A percentile compares a stretch with the other conserved stretches of the same genome.
phyloP scores from a whole-genome alignment of 2,329 filamentous ascomycete species.

The Aspergillus sp. region DNA sequence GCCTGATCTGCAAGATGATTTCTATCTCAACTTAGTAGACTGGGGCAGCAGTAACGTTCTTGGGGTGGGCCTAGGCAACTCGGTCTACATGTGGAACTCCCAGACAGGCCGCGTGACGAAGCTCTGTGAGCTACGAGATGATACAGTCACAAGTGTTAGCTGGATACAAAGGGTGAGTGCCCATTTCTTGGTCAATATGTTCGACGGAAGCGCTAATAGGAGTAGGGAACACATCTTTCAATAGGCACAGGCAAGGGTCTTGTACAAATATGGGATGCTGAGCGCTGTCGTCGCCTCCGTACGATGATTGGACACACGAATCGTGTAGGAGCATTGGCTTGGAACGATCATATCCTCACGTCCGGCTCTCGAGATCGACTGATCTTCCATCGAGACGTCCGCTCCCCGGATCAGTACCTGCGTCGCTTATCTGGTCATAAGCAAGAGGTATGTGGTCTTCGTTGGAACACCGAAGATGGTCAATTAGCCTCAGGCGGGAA shows the following conservation, averaged over 20 bases:
- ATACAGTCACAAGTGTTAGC: conserved; percentile 92
- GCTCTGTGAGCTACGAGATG: conserved; percentile 87
- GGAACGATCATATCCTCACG: conserved; percentile 97
- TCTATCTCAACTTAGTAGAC: conserved; percentile 95
- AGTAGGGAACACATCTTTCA: conserved; percentile 81
- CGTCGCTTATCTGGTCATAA: conserved; percentile 90
- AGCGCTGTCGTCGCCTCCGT: conserved; percentile 77
- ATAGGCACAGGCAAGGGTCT: conserved; percentile 93
- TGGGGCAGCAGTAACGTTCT: conserved; percentile 96
- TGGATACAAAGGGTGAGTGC: conserved; percentile 83
- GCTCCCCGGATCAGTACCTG: conserved; percentile 86
- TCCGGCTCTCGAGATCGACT: conserved; percentile 90
- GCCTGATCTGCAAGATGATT: conserved; percentile 93
- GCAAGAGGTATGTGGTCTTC: conserved; percentile 94
- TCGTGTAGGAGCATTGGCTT: conserved; percentile 88
- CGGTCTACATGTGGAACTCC: conserved; percentile 98
- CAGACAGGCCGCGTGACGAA: conserved; percentile 88
- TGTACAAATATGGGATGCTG: conserved; percentile 97
- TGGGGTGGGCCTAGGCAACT: conserved; percentile 86
- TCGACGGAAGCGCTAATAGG: conserved; percentile 14
- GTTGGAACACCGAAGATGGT: conserved; percentile 95
- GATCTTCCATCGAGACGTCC: conserved; percentile 94
- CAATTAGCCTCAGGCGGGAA: conserved; percentile 95
- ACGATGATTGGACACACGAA: conserved; percentile 97
- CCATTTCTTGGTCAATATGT: neutral